Percentiles rank a stretch among this genome's conserved stretches.
These are phyloP conservation scores for Mercurialis annua DNA, from an alignment of 345 rosid genomes.

Conservation along the genomic window DNA sequence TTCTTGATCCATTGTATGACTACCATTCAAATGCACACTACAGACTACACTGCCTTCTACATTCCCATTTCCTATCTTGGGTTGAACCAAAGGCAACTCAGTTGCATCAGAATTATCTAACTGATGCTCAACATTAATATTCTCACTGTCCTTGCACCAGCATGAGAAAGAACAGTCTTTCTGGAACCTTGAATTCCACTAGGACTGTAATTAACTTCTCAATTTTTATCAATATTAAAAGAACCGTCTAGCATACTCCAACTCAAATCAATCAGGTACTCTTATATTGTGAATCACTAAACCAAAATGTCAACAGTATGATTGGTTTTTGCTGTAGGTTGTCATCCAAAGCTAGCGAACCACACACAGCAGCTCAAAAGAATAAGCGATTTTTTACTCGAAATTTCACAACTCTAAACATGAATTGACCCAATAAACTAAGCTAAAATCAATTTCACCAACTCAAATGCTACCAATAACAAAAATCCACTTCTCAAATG, in stretches of 20 bases:
- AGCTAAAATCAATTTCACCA: not conserved
- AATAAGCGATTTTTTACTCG: not conserved
- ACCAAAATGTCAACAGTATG: slow-evolving; percentile 1
- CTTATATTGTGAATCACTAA: too few relatives aligned
- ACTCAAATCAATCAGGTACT: slow-evolving; percentile 17
- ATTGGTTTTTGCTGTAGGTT: not conserved
- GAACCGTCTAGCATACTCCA: slow-evolving; percentile 32
- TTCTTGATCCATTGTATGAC: slow-evolving; percentile 14
- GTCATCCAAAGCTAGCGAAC: not conserved
- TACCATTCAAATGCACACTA: slow-evolving; percentile 8
- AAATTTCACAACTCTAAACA: not conserved
- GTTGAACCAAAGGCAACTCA: slow-evolving; percentile 14
- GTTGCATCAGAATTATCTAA: not conserved
- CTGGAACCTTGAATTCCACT: slow-evolving; percentile 25
- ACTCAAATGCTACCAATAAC: not conserved
- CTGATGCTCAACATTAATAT: slow-evolving; percentile 20
- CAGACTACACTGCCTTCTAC: slow-evolving; percentile 11
- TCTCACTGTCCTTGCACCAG: slow-evolving; percentile 33
- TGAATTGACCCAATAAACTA: not conserved
- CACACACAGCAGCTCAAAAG: not conserved
- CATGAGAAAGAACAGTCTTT: slow-evolving; percentile 45
- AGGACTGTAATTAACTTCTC: slow-evolving; percentile 17
- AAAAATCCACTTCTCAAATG: not conserved
- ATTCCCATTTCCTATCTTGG: slow-evolving; percentile 27
- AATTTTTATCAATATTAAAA: slow-evolving; percentile 15